These are phyloP conservation scores for Penicillium frequentans DNA, from an alignment of 2,329 filamentous ascomycete genomes.

Conservation along the genomic window DNA sequence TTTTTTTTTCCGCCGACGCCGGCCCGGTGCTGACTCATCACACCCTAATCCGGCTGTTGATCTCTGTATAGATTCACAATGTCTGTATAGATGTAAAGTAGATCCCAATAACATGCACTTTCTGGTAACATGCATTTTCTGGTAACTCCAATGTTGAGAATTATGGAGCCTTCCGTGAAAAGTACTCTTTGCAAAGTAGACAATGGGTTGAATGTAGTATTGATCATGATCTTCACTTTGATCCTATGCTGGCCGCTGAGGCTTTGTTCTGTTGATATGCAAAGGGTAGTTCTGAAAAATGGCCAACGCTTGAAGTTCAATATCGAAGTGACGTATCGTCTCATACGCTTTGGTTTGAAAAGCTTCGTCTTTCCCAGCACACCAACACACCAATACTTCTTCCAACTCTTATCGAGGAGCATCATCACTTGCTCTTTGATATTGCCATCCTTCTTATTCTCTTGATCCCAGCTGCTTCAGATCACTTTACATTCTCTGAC, in stretches of 20 bases:
- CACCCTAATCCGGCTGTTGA: neutral
- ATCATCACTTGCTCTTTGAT: neutral
- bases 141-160: too few species aligned
- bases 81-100: neutral
- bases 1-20: constrained; percentile 19
- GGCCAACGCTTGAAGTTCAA: neutral
- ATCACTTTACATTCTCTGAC: too few species aligned
- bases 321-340: neutral
- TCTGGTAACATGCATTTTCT: too few species aligned
- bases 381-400: neutral
- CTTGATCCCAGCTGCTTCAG: neutral
- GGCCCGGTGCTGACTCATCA: constrained; percentile 15
- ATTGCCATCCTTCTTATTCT: neutral
- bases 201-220: neutral
- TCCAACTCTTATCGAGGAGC: neutral
- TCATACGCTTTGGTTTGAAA: neutral
- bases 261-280: neutral
- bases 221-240: neutral
- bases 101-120: too few species aligned
- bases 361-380: neutral
- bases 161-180: too few species aligned
- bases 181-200: neutral
- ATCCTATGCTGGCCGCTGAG: neutral
- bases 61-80: too few species aligned
- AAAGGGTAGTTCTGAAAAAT: neutral